Conservation (phyloP, 805 yeast species). For the Lachancea fermentati region DNA sequence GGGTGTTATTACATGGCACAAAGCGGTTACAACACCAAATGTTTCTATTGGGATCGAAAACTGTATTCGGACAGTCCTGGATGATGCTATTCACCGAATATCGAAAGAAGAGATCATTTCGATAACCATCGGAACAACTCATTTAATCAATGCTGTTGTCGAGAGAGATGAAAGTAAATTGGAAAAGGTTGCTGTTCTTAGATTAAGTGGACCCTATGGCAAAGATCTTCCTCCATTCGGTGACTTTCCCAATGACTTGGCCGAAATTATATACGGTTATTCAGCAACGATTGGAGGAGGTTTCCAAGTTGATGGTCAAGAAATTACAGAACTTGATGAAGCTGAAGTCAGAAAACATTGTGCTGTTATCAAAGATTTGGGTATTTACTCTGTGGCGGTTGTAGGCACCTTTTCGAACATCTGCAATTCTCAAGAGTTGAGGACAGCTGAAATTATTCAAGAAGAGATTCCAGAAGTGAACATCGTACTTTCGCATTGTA, state of each 20-base stretch:
- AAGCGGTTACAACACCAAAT: conserved; percentile 40
- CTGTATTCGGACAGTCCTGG: conserved; percentile 35
- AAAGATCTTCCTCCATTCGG: conserved; percentile 37
- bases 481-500: conserved; percentile 36
- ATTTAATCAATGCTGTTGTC: conserved; percentile 46
- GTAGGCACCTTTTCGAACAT: conserved; percentile 40
- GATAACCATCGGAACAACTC: conserved; percentile 49
- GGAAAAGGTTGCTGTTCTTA: conserved; percentile 41
- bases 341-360: conserved; percentile 30
- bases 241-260: conserved; percentile 40
- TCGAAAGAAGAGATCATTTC: conserved; percentile 34
- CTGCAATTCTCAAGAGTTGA: conserved; percentile 35
- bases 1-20: conserved; percentile 39
- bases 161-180: conserved; percentile 40
- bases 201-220: conserved; percentile 42
- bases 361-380: conserved; percentile 28
- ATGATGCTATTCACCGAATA: conserved; percentile 13
- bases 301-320: conserved; percentile 38
- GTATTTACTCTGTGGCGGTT: conserved; percentile 36
- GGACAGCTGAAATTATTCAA: conserved; percentile 32
- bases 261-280: conserved; percentile 34
- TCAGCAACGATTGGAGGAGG: conserved; percentile 38
- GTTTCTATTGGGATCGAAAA: conserved; percentile 39
- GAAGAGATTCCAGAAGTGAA: conserved; percentile 33
- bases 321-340: conserved; percentile 32